Conservation (phyloP, 306 rosid genomes). For the Cucurbita maxima region DNA sequence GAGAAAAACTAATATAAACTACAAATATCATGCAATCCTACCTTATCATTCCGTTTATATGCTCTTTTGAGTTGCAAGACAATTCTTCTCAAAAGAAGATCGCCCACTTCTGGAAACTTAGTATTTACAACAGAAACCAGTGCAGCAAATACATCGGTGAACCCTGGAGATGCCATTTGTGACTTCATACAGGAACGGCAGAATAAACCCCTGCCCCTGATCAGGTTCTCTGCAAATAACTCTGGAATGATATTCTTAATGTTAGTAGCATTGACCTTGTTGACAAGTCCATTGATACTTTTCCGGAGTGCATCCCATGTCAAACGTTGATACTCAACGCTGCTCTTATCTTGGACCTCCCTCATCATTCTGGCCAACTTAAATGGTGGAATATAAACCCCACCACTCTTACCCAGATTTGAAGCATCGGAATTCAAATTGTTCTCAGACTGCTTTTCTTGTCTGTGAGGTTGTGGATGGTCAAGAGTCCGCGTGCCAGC, state of each 20-base stretch:
- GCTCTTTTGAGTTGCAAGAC: conserved; percentile 89
- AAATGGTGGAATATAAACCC: conserved; percentile 87
- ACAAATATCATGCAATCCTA: conserved; percentile 7
- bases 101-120: conserved; percentile 84
- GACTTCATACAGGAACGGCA: conserved; percentile 96
- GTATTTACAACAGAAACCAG: conserved; percentile 87
- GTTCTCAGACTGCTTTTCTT: conserved; percentile 15
- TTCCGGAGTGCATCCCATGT: conserved; percentile 97
- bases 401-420: conserved; percentile 74
- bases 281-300: conserved; percentile 87
- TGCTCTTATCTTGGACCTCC: conserved; percentile 76
- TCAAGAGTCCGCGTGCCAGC: conserved; percentile 18
- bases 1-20: not conserved
- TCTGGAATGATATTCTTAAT: conserved; percentile 77
- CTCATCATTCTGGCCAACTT: conserved; percentile 92
- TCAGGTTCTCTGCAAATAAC: conserved; percentile 60
- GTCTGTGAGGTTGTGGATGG: conserved; percentile 21
- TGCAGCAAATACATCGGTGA: conserved; percentile 84
- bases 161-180: conserved; percentile 90
- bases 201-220: conserved; percentile 86
- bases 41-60: conserved; percentile 90
- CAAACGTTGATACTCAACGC: conserved; percentile 67
- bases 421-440: conserved; percentile 26
- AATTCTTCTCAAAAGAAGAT: conserved; percentile 74
- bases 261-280: conserved; percentile 86